Percentiles rank a stretch among this genome's conserved stretches.
Evolutionary conservation across 164 flowering plant genomes (phyloP).

Genomic region (Echeveria elegans): DNA sequence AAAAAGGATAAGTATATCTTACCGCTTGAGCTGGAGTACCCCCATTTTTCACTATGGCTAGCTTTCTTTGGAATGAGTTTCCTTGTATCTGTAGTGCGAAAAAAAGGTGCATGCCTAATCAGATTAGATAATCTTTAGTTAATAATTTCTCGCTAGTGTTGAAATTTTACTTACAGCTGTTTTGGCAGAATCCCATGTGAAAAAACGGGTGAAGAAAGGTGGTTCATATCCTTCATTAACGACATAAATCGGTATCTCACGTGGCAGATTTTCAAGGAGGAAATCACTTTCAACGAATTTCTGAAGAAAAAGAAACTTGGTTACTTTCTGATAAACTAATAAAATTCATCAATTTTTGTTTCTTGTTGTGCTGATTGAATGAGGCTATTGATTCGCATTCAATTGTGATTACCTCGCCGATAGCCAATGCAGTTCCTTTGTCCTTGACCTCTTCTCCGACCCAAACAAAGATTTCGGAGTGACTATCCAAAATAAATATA

Average conservation of each 20-base stretch:
- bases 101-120: neutral
- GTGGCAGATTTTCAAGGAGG: slow-evolving; percentile 69
- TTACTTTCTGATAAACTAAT: neutral
- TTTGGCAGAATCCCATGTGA: slow-evolving; percentile 91
- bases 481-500: slow-evolving; percentile 79
- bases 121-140: neutral
- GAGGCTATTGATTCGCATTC: neutral
- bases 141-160: neutral
- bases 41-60: slow-evolving; percentile 68
- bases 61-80: slow-evolving; percentile 88
- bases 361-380: neutral
- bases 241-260: slow-evolving; percentile 67
- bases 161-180: slow-evolving; percentile 47
- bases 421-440: slow-evolving; percentile 58
- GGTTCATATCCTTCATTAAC: slow-evolving; percentile 89
- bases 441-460: slow-evolving; percentile 81
- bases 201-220: slow-evolving; percentile 87
- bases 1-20: slow-evolving; percentile 19
- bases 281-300: slow-evolving; percentile 84
- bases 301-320: slow-evolving; percentile 25
- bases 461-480: slow-evolving; percentile 88
- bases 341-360: neutral
- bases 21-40: slow-evolving; percentile 57
- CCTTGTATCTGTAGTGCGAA: slow-evolving; percentile 79
- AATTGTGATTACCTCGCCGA: slow-evolving; percentile 63